A percentile compares a stretch with the other conserved stretches of the same genome.
These are phyloP conservation scores for Ustilago trichophora DNA, from an alignment of 1,284 basidiomycete genomes.

Conservation along the genomic window DNA sequence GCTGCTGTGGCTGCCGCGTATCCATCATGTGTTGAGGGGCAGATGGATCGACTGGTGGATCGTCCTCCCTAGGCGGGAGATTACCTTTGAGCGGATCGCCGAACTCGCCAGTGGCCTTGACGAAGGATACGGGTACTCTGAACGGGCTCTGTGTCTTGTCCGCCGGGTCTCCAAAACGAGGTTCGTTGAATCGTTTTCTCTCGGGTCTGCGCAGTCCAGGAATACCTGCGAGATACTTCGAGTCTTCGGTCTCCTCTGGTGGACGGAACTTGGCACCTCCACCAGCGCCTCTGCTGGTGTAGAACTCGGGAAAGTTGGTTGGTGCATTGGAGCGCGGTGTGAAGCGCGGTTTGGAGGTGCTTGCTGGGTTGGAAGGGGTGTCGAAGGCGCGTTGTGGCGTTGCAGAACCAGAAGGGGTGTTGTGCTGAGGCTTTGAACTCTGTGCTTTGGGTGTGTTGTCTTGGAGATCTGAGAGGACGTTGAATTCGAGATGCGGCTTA, in stretches of 20 bases:
- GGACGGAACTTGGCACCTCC: constrained; percentile 32
- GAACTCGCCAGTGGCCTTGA: constrained; percentile 49
- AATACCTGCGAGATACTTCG: constrained; percentile 43
- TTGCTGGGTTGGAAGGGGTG: neutral
- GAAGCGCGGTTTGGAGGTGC: constrained; percentile 14
- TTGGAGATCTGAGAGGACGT: constrained; percentile 13
- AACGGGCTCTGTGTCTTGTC: constrained; percentile 24
- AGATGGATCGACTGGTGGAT: constrained; percentile 3
- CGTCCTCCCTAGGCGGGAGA: constrained; percentile 16
- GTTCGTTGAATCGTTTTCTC: constrained; percentile 8
- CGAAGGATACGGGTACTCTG: constrained; percentile 49
- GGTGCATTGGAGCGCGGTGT: constrained; percentile 21
- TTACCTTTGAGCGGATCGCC: constrained; percentile 35
- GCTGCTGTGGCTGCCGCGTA: constrained; percentile 7
- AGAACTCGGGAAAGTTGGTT: constrained; percentile 36
- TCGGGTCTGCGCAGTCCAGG: constrained; percentile 35
- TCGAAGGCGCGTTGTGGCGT: constrained; percentile 16
- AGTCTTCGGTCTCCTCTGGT: constrained; percentile 46
- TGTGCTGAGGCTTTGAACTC: neutral
- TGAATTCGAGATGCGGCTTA: constrained; percentile 38
- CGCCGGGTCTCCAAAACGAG: constrained; percentile 40
- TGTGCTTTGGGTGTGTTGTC: neutral
- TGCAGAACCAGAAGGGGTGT: constrained; percentile 2
- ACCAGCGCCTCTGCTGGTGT: constrained; percentile 25
- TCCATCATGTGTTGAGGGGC: constrained; percentile 13